Conservation (phyloP, 2,329 filamentous ascomycete species). For the Neocucurbitaria cava region DNA sequence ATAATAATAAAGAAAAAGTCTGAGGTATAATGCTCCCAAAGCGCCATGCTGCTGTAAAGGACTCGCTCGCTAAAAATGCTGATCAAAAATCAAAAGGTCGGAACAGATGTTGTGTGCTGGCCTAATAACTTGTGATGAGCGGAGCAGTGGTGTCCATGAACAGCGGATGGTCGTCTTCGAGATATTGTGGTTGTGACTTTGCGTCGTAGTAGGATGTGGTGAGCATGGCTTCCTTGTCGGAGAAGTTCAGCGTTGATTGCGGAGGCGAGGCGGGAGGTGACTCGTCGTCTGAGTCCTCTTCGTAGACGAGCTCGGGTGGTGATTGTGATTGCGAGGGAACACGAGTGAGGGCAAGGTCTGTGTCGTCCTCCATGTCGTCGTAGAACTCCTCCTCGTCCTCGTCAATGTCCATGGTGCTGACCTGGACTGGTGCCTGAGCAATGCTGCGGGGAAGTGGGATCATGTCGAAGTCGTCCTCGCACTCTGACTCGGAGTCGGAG, state of each 20-base stretch:
- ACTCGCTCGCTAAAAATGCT: conserved; percentile 49
- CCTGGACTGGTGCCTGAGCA: conserved; percentile 49
- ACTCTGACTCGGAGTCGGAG: conserved; percentile 61
- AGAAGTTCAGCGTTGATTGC: conserved; percentile 53
- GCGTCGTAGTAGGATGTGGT: conserved; percentile 55
- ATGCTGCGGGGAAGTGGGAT: conserved; percentile 51
- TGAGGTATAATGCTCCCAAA: conserved; percentile 39
- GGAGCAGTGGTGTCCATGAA: conserved; percentile 51
- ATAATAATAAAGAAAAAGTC: conserved; percentile 29
- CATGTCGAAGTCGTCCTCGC: conserved; percentile 59
- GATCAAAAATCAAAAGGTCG: conserved; percentile 45
- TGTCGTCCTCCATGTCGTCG: conserved; percentile 56
- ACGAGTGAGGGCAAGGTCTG: conserved; percentile 55
- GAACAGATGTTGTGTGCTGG: conserved; percentile 22
- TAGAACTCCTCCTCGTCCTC: conserved; percentile 54
- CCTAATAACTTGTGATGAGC: conserved; percentile 51
- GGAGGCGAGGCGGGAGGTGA: conserved; percentile 56
- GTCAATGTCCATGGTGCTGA: conserved; percentile 53
- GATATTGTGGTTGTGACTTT: conserved; percentile 46
- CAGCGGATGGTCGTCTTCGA: conserved; percentile 48
- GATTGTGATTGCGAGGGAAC: conserved; percentile 53
- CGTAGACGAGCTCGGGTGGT: conserved; percentile 59
- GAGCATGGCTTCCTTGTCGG: conserved; percentile 56
- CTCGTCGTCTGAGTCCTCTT: conserved; percentile 59
- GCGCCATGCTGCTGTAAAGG: conserved; percentile 40